A percentile compares a stretch with the other conserved stretches of the same genome.
phyloP scores from a whole-genome alignment of 768 basidiomycete genomes.

The Auricularia heimuer region DNA sequence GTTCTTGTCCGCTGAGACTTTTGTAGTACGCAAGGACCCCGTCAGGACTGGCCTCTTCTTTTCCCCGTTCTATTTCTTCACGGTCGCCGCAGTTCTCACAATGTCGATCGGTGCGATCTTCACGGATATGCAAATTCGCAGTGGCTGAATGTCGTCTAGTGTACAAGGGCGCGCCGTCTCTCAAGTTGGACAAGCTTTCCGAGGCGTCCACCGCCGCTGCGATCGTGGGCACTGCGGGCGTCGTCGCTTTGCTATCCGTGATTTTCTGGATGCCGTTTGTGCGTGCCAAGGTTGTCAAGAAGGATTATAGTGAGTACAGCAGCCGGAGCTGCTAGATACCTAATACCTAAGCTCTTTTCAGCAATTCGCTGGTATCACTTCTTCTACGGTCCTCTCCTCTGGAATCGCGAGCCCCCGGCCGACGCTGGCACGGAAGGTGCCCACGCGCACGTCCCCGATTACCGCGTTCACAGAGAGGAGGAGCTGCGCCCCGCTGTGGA shows the following conservation, averaged over 20 bases:
- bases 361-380: constrained; percentile 29
- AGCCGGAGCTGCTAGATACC: too few species aligned
- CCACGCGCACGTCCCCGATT: constrained; percentile 21
- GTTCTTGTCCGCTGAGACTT: background rate
- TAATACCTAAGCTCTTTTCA: background rate
- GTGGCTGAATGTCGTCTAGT: constrained; percentile 8
- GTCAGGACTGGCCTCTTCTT: constrained; percentile 21
- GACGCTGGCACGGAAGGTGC: constrained; percentile 16
- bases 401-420: constrained; percentile 24
- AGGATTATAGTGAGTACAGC: constrained; percentile 25
- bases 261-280: constrained; percentile 34
- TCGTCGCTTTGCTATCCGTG: constrained; percentile 21
- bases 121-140: background rate
- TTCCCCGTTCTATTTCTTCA: constrained; percentile 23
- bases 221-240: constrained; percentile 25
- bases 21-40: constrained; percentile 18
- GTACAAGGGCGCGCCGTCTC: constrained; percentile 29
- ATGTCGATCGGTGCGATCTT: constrained; percentile 23
- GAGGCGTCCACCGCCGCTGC: constrained; percentile 21
- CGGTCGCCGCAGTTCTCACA: constrained; percentile 25
- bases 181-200: constrained; percentile 24
- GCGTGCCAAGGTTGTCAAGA: constrained; percentile 26
- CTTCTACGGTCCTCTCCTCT: constrained; percentile 31
- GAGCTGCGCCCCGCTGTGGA: background rate
- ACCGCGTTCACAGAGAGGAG: constrained; percentile 8